Evolutionary conservation across 2,329 filamentous ascomycete species (phyloP), one percentile per base, ranked within the genome.

Genomic region (Graphiopsis chlorocephala): DNA sequence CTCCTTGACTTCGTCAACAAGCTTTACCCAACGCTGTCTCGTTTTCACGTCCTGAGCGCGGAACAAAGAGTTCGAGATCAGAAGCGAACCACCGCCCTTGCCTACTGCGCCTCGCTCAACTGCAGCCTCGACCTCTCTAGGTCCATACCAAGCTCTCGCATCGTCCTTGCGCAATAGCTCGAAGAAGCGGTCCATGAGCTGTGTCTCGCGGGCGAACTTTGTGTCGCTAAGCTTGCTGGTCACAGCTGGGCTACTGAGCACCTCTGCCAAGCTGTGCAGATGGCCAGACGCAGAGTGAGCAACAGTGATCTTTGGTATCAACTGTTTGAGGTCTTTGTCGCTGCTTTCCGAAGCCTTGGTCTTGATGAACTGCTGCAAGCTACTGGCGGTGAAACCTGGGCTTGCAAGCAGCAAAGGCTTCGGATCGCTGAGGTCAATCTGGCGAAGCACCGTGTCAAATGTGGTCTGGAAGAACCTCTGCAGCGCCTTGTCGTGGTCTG

Each of bases 31-130:
- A 68, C 88, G 86, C 75, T 89, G 91, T 70, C 95, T 84, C 65
- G 88, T 89, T 0, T 82, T 84, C 6, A 97, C 84, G 64, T 96
- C 88, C 72, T 94, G 86, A 69, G 90, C 93, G 57, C 95, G 85
- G 77, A 99, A 98, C 0, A 98, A 81, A 1, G 88, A 86, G 76
- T 97, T 96, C 70, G 90, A 96, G 72, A 99, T 89, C 63, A 99
- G 81, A 58, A 99, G 78, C 2, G 93, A 86, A 14, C 93, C 93
- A 0, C 93, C 93, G 10, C 93, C 92, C 15, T 90, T 85, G 0
- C 93, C 93, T 0, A 98, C 92, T 0, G 93, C 95, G 1, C 94
- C 94, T 71, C 95, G 91, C 12, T 88, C 88, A 4, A 97, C 89
- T 0, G 94, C 94, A 66, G 86, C 86, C 73, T 92, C 88, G 2